A percentile compares a stretch with the other conserved stretches of the same genome.
Conservation (phyloP, 805 yeast genomes). For the Starmerella floris region DNA sequence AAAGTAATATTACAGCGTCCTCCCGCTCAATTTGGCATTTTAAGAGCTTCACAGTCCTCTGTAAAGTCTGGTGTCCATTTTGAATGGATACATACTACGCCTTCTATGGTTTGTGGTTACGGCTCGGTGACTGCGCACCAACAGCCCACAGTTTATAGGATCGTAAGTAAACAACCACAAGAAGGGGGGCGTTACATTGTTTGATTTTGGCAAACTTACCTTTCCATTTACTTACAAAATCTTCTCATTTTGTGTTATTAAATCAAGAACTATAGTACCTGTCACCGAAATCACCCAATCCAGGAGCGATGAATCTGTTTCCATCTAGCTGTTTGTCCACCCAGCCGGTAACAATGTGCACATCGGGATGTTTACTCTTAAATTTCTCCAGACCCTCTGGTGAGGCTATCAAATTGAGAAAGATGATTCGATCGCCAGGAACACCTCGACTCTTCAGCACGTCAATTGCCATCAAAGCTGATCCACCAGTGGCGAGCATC, state of each 20-base stretch:
- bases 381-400: conserved; percentile 86
- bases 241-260: too few relatives aligned
- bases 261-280: conserved; percentile 76
- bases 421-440: conserved; percentile 70
- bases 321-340: conserved; percentile 79
- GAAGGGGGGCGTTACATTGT: conserved; percentile 5
- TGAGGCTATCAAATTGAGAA: conserved; percentile 80
- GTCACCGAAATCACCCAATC: conserved; percentile 96
- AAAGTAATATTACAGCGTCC: neutral
- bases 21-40: conserved; percentile 11
- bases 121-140: neutral
- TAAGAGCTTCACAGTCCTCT: conserved; percentile 4
- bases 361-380: conserved; percentile 63
- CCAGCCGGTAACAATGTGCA: conserved; percentile 86
- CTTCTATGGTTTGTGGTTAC: conserved; percentile 14
- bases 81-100: conserved; percentile 20
- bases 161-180: conserved; percentile 5
- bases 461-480: conserved; percentile 94
- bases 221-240: neutral
- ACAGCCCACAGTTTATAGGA: neutral
- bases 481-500: conserved; percentile 97
- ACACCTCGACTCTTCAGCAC: conserved; percentile 81
- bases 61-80: neutral
- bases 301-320: conserved; percentile 76
- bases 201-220: neutral